A percentile compares a stretch with the other conserved stretches of the same genome.
Conservation (phyloP, 2,329 filamentous ascomycete genomes). For the Aureobasidium sp. region DNA sequence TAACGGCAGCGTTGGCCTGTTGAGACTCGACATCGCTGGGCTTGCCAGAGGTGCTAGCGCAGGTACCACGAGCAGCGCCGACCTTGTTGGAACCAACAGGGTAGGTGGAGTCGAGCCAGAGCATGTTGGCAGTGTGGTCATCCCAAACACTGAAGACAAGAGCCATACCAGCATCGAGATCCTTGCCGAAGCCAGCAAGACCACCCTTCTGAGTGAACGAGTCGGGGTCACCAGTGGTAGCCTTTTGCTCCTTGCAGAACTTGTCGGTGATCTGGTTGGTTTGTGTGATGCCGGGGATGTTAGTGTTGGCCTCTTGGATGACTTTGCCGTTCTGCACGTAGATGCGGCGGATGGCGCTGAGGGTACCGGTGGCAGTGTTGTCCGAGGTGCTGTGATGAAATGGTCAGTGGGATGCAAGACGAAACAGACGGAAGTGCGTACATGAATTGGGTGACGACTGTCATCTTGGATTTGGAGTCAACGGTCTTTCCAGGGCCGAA, state of each 20-base stretch:
- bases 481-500: constrained; percentile 50
- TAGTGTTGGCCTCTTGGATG: constrained; percentile 31
- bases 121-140: constrained; percentile 60
- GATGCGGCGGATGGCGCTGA: constrained; percentile 51
- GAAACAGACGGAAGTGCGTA: too few species aligned
- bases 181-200: constrained; percentile 45
- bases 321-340: constrained; percentile 56
- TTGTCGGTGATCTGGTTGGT: constrained; percentile 46
- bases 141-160: constrained; percentile 56
- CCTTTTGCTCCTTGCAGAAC: constrained; percentile 42
- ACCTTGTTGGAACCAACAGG: constrained; percentile 17
- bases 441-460: not conserved
- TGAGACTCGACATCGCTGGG: constrained; percentile 17
- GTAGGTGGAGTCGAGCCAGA: constrained; percentile 55
- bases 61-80: constrained; percentile 19
- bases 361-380: constrained; percentile 42
- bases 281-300: constrained; percentile 40
- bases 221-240: constrained; percentile 28
- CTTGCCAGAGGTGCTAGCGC: constrained; percentile 16
- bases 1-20: constrained; percentile 16
- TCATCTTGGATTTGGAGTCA: constrained; percentile 49
- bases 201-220: constrained; percentile 50
- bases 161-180: constrained; percentile 52
- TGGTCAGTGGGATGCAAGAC: too few species aligned
- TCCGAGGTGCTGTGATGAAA: constrained; percentile 20